Percentiles rank a stretch among this genome's conserved stretches.
Evolutionary conservation across 495 filamentous ascomycete species (phyloP).

Genomic region (Aspergillus incahuasiensis): DNA sequence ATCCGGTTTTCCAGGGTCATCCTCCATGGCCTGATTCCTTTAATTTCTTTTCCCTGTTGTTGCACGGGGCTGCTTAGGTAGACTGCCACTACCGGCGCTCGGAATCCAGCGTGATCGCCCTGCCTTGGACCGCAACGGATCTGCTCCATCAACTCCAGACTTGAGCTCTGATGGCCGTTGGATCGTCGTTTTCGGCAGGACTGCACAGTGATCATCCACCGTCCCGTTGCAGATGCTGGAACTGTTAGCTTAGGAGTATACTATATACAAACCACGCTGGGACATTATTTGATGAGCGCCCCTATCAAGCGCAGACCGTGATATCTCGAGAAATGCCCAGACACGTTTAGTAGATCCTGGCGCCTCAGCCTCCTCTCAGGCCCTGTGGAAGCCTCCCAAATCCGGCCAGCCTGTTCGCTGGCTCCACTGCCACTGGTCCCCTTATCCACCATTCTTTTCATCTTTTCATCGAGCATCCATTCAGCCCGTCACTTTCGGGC

Average conservation of each 20-base stretch:
- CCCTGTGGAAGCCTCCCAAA: conserved; percentile 6
- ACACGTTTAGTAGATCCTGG: conserved; percentile 1
- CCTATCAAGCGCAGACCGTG: neutral
- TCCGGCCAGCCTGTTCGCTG: conserved; percentile 12
- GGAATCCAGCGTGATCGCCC: conserved; percentile 2
- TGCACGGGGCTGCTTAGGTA: conserved; percentile 9
- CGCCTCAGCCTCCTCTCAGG: conserved; percentile 10
- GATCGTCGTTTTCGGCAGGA: conserved; percentile 17
- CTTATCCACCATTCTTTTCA: conserved; percentile 11
- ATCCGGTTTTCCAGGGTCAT: neutral
- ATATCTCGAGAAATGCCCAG: neutral
- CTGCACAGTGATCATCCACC: neutral
- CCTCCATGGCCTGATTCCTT: neutral
- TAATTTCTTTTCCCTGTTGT: neutral
- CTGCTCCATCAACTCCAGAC: conserved; percentile 12
- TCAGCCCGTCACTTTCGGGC: neutral
- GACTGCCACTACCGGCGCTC: neutral
- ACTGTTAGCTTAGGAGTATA: too few relatives aligned
- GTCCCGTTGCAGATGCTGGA: too few relatives aligned
- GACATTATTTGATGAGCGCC: neutral
- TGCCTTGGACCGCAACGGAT: conserved; percentile 17
- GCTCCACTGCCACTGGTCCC: conserved; percentile 20
- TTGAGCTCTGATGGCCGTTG: conserved; percentile 22
- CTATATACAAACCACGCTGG: neutral
- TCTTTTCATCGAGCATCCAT: conserved; percentile 4